Base-by-base conservation (phyloP, 768 basidiomycete genomes). In the Lentinula boryana region DNA sequence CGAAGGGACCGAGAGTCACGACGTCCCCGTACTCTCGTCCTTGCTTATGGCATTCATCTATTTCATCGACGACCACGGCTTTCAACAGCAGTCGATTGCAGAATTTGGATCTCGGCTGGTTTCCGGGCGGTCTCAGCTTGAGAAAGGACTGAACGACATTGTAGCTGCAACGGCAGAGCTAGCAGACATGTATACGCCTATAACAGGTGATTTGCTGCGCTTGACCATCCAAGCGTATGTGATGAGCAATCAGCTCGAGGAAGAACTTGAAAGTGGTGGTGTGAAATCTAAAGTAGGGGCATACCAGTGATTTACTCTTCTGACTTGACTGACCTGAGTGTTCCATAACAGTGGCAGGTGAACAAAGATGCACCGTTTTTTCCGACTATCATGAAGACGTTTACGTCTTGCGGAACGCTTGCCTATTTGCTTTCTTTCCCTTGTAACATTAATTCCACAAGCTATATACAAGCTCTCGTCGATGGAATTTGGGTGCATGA, bases 171-270 rank as follows among this genome's bases (percentile, higher is more conserved):
- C 53, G 8, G 33, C 53, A 36, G 53, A 54, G 18, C 18, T 54
- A 16, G 27, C 50, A 10, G 33, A 35, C 33, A 52, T 52, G 50
- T 63, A 63, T 18, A 36, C 48, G 5, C 36, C 49, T 3, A 49
- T 60, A 15, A 52, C 48, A 10, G 62, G 62, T 4, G 60, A 63
- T 33, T 57, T 58, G 12, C 23, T 63, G 15, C 59, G 63, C 6
- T 44, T 63, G 51, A 44, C 60, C 4, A 36, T 32, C 12, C 60
- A 58, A 36, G 60, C 63, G 35, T 63, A 61, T 58, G 35, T 63
- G 10, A 58, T 58, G 60, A 60, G 63, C 4, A 61, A 54, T 44
- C 49, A 63, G 23, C 63, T 63, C 3, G 60, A 63, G 38, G 27
- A 40, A 2, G 23, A 40, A n/a, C 57, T 63, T 50, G 27, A 48